Evolutionary conservation across 192 early-diverging fungal genomes (phyloP), one percentile per base, ranked within the genome.

Genomic region (Backusella parvicylindrica): DNA sequence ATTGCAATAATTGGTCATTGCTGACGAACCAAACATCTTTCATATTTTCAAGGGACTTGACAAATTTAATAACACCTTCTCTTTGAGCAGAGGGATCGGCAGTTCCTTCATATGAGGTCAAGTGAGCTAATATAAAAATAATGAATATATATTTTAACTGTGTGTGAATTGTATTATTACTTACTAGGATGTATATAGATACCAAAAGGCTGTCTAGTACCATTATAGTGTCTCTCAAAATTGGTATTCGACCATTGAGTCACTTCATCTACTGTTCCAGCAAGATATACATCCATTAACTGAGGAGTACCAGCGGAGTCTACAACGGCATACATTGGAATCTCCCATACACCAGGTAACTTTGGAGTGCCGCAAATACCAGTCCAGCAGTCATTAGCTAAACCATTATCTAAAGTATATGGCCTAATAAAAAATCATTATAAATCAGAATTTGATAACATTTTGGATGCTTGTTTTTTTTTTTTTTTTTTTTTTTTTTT

Each of bases 11-110:
- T 72, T 93, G 92, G 21, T 86, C 81, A 68, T 84, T 84, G 68
- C 89, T 92, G 11, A 93, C 87, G 76, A 92, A 90, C 89, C 90
- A 93, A 28, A 89, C 88, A 80, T 93, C 87, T 15, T 83, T 81
- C 43, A 87, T 78, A 21, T 75, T 43, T 37, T 82, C 72, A 26
- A 83, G 81, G 67, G 83, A 89, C 35, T 82, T 67, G 33, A 93
- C 82, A 72, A 93, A 89, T 0, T 73, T 79, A 15, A 81, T 75
- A 63, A 88, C 81, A 6, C 81, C 47, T 2, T 63, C 35, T 18
- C 77, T 76, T 0, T 75, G 30, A 31, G 60, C 26, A 38, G 70
- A 28, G n/a, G 83, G 33, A 71, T 81, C 83, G 28, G 68, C 73
- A 23, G 60, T 30, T 6, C 75, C 80, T 37, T 75, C 41, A 13